Percentiles rank a stretch among this genome's conserved stretches.
Evolutionary conservation across 2,329 filamentous ascomycete species (phyloP).

Genomic region (Aspergillus glaucus): DNA sequence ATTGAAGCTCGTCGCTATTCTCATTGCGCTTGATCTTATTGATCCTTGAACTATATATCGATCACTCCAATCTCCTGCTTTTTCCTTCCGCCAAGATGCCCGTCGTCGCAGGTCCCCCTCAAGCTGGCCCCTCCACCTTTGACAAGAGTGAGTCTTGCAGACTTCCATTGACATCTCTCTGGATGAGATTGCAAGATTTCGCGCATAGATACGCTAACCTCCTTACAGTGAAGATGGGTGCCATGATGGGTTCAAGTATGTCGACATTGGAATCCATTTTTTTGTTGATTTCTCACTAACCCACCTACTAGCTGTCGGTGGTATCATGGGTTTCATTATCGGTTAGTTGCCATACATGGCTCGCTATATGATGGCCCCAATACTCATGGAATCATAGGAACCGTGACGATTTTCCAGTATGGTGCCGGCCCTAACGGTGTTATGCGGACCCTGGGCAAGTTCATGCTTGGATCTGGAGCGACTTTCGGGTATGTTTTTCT

Average conservation of each 20-base stretch:
- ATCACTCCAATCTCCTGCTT: neutral
- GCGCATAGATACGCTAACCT: constrained; percentile 21
- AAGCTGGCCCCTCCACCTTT: constrained; percentile 58
- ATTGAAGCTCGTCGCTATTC: neutral
- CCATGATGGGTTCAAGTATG: constrained; percentile 97
- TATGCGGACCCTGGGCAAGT: constrained; percentile 89
- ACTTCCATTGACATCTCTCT: neutral
- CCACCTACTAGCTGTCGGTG: constrained; percentile 66
- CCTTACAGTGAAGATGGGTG: constrained; percentile 84
- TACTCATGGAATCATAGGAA: constrained; percentile 51
- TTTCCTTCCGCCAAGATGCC: constrained; percentile 42
- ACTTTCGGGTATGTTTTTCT: constrained; percentile 76
- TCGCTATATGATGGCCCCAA: neutral
- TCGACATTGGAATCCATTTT: constrained; percentile 18
- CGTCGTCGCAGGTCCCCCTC: constrained; percentile 49
- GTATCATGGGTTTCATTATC: constrained; percentile 97
- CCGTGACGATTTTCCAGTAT: constrained; percentile 90
- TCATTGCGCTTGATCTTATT: neutral
- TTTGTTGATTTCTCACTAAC: constrained; percentile 11
- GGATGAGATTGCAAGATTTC: neutral
- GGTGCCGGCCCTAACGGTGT: constrained; percentile 90
- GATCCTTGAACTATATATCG: neutral
- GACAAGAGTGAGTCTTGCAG: constrained; percentile 58
- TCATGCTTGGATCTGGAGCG: constrained; percentile 90
- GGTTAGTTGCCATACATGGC: constrained; percentile 51